Evolutionary conservation across 345 rosid genomes (phyloP).

Genomic region (Hibiscus tridactylites): DNA sequence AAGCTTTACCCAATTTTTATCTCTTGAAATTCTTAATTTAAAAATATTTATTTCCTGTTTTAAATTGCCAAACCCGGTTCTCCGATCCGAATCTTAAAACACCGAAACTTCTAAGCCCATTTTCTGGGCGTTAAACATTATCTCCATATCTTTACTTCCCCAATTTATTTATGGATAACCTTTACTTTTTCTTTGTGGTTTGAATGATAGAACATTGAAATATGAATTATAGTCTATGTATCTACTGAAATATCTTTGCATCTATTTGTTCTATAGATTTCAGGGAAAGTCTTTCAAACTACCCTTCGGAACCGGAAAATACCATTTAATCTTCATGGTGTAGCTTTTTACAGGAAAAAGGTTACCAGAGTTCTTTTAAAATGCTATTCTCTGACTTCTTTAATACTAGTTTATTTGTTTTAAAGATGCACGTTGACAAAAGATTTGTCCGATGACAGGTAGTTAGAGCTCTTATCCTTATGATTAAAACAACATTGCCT

Average conservation of each 20-base stretch:
- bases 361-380: slow-evolving; percentile 19
- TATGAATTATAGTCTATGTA: neutral
- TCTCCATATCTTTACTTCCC: too few relatives aligned
- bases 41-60: too few relatives aligned
- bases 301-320: slow-evolving; percentile 80
- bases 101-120: too few relatives aligned
- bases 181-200: too few relatives aligned
- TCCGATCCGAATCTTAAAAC: too few relatives aligned
- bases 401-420: neutral
- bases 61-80: too few relatives aligned
- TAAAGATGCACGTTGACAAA: slow-evolving; percentile 4
- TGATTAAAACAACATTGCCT: slow-evolving; percentile 71
- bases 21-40: too few relatives aligned
- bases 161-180: too few relatives aligned
- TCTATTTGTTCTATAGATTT: slow-evolving; percentile 43
- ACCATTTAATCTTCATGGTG: slow-evolving; percentile 90
- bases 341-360: slow-evolving; percentile 94
- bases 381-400: too few relatives aligned
- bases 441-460: slow-evolving; percentile 36
- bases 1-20: too few relatives aligned
- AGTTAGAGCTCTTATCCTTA: slow-evolving; percentile 60
- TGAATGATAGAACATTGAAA: neutral
- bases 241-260: slow-evolving; percentile 12
- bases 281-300: slow-evolving; percentile 76
- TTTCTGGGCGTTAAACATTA: too few relatives aligned